Evolutionary conservation across 805 yeast species (phyloP), one percentile per base, ranked within the genome.

Genomic region (Candida endomychidarum): DNA sequence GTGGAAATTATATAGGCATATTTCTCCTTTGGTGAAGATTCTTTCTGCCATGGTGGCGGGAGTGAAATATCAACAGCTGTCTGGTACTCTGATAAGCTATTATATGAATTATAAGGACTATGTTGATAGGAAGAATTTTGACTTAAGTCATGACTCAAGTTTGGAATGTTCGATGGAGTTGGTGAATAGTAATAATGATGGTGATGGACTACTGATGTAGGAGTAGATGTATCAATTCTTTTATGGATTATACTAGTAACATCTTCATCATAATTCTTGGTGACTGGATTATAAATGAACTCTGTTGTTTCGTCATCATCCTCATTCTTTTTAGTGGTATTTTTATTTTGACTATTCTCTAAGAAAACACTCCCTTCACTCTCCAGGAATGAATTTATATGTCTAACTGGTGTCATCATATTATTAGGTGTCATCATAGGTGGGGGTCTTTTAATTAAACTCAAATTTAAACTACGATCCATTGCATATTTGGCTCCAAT

Each of bases 21-120:
- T 42, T 70, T 72, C 21, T 75, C 78, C 14, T 62, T 66, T 3
- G 87, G 85, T 9, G 63, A 53, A 3, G 80, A 74, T 5, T 59
- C 51, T 5, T 65, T 41, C 5, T 77, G 73, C 86, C 86, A 81
- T 0, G 86, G 85, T 2, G 65, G 63, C 1, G 87, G 87, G 22
- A 81, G 60, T 10, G 28, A 18, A 4, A 33, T 35, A 20, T 29
- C 29, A 3, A 30, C 41, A 25, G 37, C 25, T 15, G 18, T 18
- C n/a, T n/a, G n/a, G 17, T 38, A 32, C 6, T 22, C 29, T 17
- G 34, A 20, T 24, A 38, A 26, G 21, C 37, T 38, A 21, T 30
- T 31, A 25, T 38, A 19, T 2, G 27, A 17, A 25, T 19, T 32
- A 18, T 29, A 32, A 32, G 35, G 35, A 32, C 35, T 32, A n/a